Conservation (phyloP, 495 filamentous ascomycete genomes). For the Penicillium coffeae region DNA sequence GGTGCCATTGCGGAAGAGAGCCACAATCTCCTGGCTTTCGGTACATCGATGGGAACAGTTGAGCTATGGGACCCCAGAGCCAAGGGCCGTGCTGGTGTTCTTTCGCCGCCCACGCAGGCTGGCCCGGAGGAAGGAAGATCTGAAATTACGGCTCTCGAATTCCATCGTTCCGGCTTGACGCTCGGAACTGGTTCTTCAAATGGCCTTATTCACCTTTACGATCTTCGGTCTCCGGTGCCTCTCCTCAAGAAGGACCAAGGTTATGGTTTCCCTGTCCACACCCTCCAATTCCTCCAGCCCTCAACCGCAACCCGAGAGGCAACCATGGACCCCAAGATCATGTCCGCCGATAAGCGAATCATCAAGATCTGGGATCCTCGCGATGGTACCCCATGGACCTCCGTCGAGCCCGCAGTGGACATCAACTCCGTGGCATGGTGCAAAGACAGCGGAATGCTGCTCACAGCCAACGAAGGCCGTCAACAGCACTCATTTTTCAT, state of each 20-base stretch:
- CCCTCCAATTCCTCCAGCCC: conserved; percentile 77
- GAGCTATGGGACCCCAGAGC: conserved; percentile 93
- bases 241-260: conserved; percentile 91
- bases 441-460: conserved; percentile 81
- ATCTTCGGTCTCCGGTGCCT: conserved; percentile 83
- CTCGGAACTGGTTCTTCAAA: conserved; percentile 84
- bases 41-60: conserved; percentile 91
- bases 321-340: conserved; percentile 73
- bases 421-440: conserved; percentile 88
- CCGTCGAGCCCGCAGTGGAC: conserved; percentile 90
- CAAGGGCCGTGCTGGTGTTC: conserved; percentile 72
- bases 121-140: conserved; percentile 50
- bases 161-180: conserved; percentile 77
- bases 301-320: conserved; percentile 58
- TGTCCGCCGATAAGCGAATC: conserved; percentile 89
- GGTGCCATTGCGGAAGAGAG: conserved; percentile 85
- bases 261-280: conserved; percentile 91
- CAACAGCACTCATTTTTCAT: conserved; percentile 95
- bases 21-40: conserved; percentile 90
- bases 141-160: conserved; percentile 84
- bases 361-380: conserved; percentile 94
- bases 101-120: conserved; percentile 48
- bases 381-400: conserved; percentile 83
- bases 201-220: conserved; percentile 88
- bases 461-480: conserved; percentile 93